Percentiles rank a stretch among this genome's conserved stretches.
phyloP scores from a whole-genome alignment of 2,329 filamentous ascomycete species.

The Tolypocladium inflatum region DNA sequence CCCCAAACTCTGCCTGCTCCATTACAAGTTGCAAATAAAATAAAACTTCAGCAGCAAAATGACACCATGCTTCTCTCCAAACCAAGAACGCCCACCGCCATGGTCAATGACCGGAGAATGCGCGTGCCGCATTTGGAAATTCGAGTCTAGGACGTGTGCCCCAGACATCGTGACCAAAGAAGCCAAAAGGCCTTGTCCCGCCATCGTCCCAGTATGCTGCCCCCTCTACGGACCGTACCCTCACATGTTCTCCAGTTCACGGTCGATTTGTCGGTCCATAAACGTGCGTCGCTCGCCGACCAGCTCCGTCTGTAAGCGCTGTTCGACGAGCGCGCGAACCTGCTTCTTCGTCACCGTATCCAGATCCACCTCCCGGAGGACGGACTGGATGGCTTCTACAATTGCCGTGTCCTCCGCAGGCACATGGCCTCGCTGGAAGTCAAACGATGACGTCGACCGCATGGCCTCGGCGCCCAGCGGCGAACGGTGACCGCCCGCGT shows the following conservation, averaged over 20 bases:
- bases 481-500: slow-evolving; percentile 35
- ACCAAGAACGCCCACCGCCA: not conserved
- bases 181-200: not conserved
- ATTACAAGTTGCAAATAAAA: not conserved
- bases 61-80: not conserved
- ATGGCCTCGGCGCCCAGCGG: slow-evolving; percentile 36
- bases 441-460: slow-evolving; percentile 44
- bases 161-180: not conserved
- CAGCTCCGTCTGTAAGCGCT: slow-evolving; percentile 83
- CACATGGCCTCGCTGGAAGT: slow-evolving; percentile 47
- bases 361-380: slow-evolving; percentile 80
- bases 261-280: slow-evolving; percentile 88
- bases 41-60: not conserved
- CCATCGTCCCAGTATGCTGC: not conserved
- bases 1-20: not conserved
- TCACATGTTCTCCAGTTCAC: slow-evolving; percentile 89
- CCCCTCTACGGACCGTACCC: not conserved
- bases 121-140: not conserved
- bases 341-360: slow-evolving; percentile 99
- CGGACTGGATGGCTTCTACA: slow-evolving; percentile 72
- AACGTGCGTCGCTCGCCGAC: slow-evolving; percentile 78
- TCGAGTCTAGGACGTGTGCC: not conserved
- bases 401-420: slow-evolving; percentile 76
- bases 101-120: not conserved
- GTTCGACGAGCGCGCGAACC: slow-evolving; percentile 81